These are phyloP conservation scores for Phytopythium mirpurense DNA, from an alignment of 352 stramenopile genomes.

Conservation along the genomic window DNA sequence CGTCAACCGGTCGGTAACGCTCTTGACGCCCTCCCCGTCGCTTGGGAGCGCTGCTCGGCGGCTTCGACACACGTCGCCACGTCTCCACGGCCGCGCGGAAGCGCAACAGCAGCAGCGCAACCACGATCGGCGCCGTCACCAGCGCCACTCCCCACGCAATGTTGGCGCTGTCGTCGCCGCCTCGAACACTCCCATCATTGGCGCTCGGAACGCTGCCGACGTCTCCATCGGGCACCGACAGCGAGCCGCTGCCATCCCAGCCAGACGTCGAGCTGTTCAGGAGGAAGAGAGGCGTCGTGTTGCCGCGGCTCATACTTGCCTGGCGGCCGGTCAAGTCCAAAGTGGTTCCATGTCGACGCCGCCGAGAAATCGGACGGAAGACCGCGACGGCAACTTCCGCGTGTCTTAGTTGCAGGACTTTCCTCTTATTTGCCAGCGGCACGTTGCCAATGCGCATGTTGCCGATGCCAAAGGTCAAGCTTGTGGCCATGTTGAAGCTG, in stretches of 20 bases:
- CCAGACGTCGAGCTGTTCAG: neutral
- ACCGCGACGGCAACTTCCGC: too few relatives aligned
- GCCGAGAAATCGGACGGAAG: too few relatives aligned
- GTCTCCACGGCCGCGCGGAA: neutral
- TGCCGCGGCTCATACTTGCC: neutral
- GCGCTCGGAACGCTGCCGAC: neutral
- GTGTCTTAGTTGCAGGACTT: neutral
- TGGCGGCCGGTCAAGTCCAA: neutral
- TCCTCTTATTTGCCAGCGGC: constrained; percentile 6
- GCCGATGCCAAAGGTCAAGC: too few relatives aligned
- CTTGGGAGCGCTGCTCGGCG: neutral
- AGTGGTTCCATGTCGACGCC: too few relatives aligned
- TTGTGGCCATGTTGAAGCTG: neutral
- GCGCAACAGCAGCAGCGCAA: constrained; percentile 1
- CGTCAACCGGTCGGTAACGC: neutral
- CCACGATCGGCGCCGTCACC: constrained; percentile 1
- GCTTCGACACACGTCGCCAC: neutral
- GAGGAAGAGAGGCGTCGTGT: neutral
- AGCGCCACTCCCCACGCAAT: constrained; percentile 5
- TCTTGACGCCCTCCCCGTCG: neutral
- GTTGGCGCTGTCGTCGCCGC: neutral
- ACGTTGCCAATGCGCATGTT: too few relatives aligned
- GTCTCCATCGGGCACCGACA: neutral
- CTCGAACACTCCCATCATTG: neutral
- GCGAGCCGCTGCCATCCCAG: neutral